Conservation (phyloP, 495 filamentous ascomycete species). For the Amniculicola lignicola region DNA sequence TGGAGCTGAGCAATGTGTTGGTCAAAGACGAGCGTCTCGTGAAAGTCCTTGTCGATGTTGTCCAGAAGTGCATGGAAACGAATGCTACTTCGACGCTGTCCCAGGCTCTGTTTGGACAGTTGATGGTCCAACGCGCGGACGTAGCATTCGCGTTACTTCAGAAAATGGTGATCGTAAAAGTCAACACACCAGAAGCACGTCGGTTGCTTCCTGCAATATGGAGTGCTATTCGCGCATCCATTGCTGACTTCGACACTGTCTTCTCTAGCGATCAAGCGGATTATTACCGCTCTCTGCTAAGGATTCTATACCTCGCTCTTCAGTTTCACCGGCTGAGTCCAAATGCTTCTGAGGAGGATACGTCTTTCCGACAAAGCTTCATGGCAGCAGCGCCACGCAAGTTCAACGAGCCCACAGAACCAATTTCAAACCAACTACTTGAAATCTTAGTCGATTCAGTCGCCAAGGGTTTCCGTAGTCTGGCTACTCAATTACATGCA, state of each 20-base stretch:
- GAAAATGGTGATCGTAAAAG: slow-evolving; percentile 62
- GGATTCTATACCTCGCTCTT: slow-evolving; percentile 78
- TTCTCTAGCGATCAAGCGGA: slow-evolving; percentile 58
- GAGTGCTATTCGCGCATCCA: slow-evolving; percentile 61
- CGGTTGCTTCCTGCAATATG: slow-evolving; percentile 64
- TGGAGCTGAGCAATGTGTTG: slow-evolving; percentile 75
- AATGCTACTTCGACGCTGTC: slow-evolving; percentile 65
- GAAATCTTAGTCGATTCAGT: slow-evolving; percentile 74
- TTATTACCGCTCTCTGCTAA: slow-evolving; percentile 79
- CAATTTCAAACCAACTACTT: slow-evolving; percentile 55
- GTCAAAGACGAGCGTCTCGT: slow-evolving; percentile 59
- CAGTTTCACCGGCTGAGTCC: slow-evolving; percentile 53
- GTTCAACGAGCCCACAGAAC: slow-evolving; percentile 27
- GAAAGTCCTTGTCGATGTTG: slow-evolving; percentile 62
- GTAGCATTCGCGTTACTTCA: slow-evolving; percentile 75
- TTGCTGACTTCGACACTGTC: slow-evolving; percentile 62
- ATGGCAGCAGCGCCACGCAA: slow-evolving; percentile 4
- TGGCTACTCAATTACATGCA: slow-evolving; percentile 72
- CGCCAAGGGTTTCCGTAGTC: slow-evolving; percentile 72
- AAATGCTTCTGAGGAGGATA: slow-evolving; percentile 4
- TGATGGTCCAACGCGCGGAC: slow-evolving; percentile 69
- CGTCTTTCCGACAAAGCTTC: slow-evolving; percentile 17
- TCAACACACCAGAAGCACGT: slow-evolving; percentile 58
- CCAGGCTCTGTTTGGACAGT: slow-evolving; percentile 66
- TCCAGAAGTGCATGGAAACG: slow-evolving; percentile 66